These are phyloP conservation scores for Pseudogymnoascus sp. DNA, from an alignment of 2,329 filamentous ascomycete species.

Conservation along the genomic window DNA sequence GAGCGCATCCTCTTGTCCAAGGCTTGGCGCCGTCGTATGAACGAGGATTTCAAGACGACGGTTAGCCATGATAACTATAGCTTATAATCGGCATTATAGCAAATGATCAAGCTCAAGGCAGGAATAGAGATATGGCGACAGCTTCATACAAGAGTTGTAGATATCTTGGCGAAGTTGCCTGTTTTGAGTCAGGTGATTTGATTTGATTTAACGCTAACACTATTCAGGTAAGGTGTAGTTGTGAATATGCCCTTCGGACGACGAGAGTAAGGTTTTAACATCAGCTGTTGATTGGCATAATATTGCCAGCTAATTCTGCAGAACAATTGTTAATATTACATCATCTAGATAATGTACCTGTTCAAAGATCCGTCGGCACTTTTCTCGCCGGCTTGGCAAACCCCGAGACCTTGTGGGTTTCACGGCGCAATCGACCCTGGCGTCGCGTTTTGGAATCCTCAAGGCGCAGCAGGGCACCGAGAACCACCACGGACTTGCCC, in stretches of 20 bases:
- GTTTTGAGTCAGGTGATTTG: background rate
- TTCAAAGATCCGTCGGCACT: background rate
- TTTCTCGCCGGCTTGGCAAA: background rate
- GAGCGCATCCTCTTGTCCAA: conserved; percentile 24
- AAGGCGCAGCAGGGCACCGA: background rate
- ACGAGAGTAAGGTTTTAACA: background rate
- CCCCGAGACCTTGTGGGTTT: background rate
- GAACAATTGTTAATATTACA: background rate
- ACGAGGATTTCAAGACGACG: conserved; percentile 25
- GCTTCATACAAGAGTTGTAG: background rate
- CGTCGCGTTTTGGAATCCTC: background rate
- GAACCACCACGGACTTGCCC: background rate
- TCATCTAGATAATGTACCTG: background rate
- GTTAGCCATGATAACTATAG: background rate
- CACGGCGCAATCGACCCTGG: background rate
- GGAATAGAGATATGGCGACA: background rate
- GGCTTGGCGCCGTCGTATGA: conserved; percentile 25
- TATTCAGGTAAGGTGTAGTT: background rate
- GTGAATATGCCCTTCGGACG: background rate
- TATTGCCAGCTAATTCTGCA: background rate
- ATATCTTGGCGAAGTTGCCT: background rate
- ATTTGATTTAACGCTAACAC: background rate
- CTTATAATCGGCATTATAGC: background rate
- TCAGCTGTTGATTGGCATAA: background rate
- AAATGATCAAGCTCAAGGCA: background rate